A percentile compares a stretch with the other conserved stretches of the same genome.
Evolutionary conservation across 305 asterid species (phyloP).

Genomic region (Monarda citriodora): DNA sequence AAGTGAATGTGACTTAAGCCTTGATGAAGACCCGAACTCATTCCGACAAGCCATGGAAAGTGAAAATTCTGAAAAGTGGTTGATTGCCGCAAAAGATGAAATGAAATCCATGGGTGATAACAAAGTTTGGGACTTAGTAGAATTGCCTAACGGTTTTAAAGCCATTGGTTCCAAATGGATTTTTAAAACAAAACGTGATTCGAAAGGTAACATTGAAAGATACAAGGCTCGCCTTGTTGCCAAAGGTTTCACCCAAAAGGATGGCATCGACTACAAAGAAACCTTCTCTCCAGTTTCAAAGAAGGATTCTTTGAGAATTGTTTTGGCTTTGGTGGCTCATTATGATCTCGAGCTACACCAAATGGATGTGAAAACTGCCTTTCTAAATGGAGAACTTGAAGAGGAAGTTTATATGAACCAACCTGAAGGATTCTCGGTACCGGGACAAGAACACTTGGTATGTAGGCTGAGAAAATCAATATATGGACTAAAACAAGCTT

Average conservation of each 20-base stretch:
- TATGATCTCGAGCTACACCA: not conserved
- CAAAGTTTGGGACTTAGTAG: too few species aligned
- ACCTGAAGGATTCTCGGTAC: not conserved
- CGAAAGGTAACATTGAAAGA: not conserved
- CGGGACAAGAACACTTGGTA: not conserved
- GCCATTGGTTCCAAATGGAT: not conserved
- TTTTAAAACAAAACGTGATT: not conserved
- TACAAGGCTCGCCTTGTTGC: too few species aligned
- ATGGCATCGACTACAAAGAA: not conserved
- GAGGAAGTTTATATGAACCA: too few species aligned
- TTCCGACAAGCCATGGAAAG: too few species aligned
- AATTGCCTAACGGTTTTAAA: too few species aligned
- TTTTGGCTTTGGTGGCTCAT: not conserved
- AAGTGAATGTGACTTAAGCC: too few species aligned
- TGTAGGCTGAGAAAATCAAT: not conserved
- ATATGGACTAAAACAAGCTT: not conserved
- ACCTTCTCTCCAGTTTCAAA: not conserved
- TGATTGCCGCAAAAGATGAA: not conserved
- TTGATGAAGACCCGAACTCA: too few species aligned
- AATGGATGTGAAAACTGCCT: too few species aligned
- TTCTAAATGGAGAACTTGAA: too few species aligned
- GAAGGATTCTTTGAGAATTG: not conserved
- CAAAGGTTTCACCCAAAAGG: not conserved
- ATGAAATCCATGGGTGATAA: too few species aligned
- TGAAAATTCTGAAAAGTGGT: not conserved